Conservation (phyloP, 306 rosid genomes). For the Pueraria montana region DNA sequence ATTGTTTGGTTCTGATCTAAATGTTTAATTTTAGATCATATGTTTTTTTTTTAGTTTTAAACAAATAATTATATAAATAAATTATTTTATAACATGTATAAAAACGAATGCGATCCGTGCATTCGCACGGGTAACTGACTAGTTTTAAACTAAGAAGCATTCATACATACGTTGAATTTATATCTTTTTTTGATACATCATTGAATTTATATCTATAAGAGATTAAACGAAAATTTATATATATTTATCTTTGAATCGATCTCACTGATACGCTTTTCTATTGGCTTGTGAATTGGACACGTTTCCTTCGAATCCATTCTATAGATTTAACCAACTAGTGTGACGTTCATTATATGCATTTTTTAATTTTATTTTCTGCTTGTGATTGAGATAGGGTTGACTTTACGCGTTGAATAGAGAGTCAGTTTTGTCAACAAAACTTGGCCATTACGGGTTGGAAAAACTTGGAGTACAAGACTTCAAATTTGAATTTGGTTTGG, state of each 20-base stretch:
- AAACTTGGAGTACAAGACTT: background rate
- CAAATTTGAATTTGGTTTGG: background rate
- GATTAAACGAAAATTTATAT: background rate
- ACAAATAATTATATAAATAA: too few relatives aligned
- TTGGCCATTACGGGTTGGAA: background rate
- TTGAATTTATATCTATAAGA: too few relatives aligned
- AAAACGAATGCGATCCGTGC: too few relatives aligned
- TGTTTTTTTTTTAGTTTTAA: too few relatives aligned
- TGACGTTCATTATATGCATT: background rate
- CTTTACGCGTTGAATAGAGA: background rate
- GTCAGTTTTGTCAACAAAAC: slow-evolving; percentile 7
- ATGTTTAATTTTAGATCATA: too few relatives aligned
- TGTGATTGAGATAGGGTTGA: slow-evolving; percentile 23
- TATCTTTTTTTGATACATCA: too few relatives aligned
- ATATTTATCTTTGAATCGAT: background rate
- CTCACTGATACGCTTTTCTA: background rate
- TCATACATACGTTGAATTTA: too few relatives aligned
- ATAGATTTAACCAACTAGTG: background rate
- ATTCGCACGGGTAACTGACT: too few relatives aligned
- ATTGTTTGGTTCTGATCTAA: too few relatives aligned
- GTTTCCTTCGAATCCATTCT: background rate
- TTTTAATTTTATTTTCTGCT: background rate
- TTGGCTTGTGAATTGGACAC: background rate
- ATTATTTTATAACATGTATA: too few relatives aligned
- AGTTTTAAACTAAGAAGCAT: too few relatives aligned